phyloP scores from a whole-genome alignment of 148 eudicot genomes.

The Rhododendron henanense region DNA sequence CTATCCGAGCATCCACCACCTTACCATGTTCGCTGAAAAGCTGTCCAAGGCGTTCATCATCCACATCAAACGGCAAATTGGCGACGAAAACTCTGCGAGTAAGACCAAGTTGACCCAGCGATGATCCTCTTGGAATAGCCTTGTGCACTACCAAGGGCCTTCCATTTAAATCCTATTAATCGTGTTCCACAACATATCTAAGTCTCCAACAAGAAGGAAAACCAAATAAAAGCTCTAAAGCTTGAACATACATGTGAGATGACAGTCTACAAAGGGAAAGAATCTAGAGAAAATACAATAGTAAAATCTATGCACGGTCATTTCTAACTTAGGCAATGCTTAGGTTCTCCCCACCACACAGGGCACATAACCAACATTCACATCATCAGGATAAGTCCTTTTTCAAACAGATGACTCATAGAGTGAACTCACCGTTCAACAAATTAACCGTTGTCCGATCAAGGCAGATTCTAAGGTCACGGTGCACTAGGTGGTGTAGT shows the following conservation, averaged over 20 bases:
- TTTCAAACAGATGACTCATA: not conserved
- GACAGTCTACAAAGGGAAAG: not conserved
- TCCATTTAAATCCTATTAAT: constrained; percentile 53
- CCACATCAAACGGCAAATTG: constrained; percentile 83
- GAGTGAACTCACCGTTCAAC: not conserved
- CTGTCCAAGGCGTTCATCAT: constrained; percentile 58
- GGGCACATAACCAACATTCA: not conserved
- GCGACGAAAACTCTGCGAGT: constrained; percentile 63
- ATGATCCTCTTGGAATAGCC: constrained; percentile 86
- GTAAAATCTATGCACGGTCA: constrained; percentile 2
- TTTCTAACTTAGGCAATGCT: not conserved
- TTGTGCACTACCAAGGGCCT: constrained; percentile 70
- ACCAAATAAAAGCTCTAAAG: not conserved
- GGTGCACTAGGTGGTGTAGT: not conserved
- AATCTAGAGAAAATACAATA: not conserved
- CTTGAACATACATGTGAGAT: not conserved
- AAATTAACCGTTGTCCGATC: not conserved
- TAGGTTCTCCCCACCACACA: not conserved
- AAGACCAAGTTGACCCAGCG: constrained; percentile 40
- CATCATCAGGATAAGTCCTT: not conserved
- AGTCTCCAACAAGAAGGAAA: not conserved
- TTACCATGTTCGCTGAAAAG: constrained; percentile 71
- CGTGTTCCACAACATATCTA: constrained; percentile 21
- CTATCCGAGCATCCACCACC: constrained; percentile 58
- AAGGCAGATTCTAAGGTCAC: not conserved